A percentile compares a stretch with the other conserved stretches of the same genome.
phyloP scores from a whole-genome alignment of 257 asterid species.

The Euphrasia confusa region DNA sequence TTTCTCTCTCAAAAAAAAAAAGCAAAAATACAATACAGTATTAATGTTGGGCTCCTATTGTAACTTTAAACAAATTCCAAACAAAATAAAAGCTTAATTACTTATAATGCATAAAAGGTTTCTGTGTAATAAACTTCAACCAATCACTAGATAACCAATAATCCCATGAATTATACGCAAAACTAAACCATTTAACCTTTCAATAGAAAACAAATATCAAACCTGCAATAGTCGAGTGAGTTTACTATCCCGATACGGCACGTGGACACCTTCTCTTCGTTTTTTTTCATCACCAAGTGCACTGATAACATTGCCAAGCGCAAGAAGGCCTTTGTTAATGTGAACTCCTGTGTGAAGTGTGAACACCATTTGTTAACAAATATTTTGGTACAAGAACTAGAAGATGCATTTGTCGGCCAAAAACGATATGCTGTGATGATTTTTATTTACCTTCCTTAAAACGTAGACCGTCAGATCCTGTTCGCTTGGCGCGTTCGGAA shows the following conservation, averaged over 20 bases:
- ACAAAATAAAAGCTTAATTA: too few relatives aligned
- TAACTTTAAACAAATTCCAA: too few relatives aligned
- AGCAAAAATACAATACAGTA: too few relatives aligned
- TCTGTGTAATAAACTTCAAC: too few relatives aligned
- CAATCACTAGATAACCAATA: too few relatives aligned
- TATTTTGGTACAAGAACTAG: neutral
- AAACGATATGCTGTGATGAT: too few relatives aligned
- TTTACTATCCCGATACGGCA: conserved; percentile 97
- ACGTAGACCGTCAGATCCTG: conserved; percentile 98
- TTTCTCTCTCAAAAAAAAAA: too few relatives aligned
- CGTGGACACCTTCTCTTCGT: conserved; percentile 91
- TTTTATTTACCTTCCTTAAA: conserved; percentile 76
- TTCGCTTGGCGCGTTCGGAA: conserved; percentile 96
- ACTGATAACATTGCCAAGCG: conserved; percentile 96
- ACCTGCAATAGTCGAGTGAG: conserved; percentile 99
- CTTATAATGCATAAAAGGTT: too few relatives aligned
- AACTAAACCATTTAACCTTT: too few relatives aligned
- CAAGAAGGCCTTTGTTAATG: conserved; percentile 96
- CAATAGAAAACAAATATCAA: conserved; percentile 12
- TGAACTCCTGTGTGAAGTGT: conserved; percentile 73
- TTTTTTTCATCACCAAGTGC: conserved; percentile 99
- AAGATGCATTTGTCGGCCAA: neutral
- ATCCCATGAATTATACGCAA: too few relatives aligned
- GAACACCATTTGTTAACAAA: neutral
- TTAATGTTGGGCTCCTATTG: too few relatives aligned